Percentiles rank a stretch among this genome's conserved stretches.
Conservation (phyloP, 2,329 filamentous ascomycete species). For the Endocalyx cinctus region DNA sequence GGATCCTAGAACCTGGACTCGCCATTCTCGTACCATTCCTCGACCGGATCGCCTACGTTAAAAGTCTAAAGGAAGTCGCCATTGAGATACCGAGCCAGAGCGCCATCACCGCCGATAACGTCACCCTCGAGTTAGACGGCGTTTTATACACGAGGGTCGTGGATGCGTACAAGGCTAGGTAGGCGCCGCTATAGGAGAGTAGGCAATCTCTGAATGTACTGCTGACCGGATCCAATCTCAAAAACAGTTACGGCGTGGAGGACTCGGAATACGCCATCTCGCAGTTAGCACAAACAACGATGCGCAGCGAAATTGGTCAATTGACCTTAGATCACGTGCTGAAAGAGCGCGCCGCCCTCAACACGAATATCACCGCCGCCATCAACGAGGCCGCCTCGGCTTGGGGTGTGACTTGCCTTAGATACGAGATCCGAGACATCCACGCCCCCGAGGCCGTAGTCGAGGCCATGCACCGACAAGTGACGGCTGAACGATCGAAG, state of each 20-base stretch:
- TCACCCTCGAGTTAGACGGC: conserved; percentile 92
- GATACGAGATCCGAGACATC: conserved; percentile 98
- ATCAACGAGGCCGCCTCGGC: conserved; percentile 97
- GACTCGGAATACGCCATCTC: conserved; percentile 98
- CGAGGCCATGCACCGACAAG: conserved; percentile 96
- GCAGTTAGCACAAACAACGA: conserved; percentile 95
- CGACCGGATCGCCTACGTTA: conserved; percentile 96
- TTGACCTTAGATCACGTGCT: conserved; percentile 94
- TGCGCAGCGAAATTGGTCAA: conserved; percentile 98
- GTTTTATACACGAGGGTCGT: conserved; percentile 95
- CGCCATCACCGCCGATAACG: conserved; percentile 97
- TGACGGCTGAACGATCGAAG: conserved; percentile 95
- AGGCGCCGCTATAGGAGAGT: too few species aligned
- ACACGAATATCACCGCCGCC: conserved; percentile 96
- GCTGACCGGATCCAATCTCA: conserved; percentile 2
- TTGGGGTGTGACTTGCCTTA: conserved; percentile 93
- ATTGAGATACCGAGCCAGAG: conserved; percentile 97
- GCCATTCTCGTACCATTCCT: conserved; percentile 85
- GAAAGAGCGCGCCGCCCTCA: conserved; percentile 92
- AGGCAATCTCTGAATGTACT: too few species aligned
- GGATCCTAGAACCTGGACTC: conserved; percentile 87
- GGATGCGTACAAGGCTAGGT: conserved; percentile 97
- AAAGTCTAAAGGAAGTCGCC: conserved; percentile 91
- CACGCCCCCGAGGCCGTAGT: conserved; percentile 92
- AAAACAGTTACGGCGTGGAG: conserved; percentile 83